Base-by-base conservation (phyloP, 768 basidiomycete species). In the Sarcodon aspratus region DNA sequence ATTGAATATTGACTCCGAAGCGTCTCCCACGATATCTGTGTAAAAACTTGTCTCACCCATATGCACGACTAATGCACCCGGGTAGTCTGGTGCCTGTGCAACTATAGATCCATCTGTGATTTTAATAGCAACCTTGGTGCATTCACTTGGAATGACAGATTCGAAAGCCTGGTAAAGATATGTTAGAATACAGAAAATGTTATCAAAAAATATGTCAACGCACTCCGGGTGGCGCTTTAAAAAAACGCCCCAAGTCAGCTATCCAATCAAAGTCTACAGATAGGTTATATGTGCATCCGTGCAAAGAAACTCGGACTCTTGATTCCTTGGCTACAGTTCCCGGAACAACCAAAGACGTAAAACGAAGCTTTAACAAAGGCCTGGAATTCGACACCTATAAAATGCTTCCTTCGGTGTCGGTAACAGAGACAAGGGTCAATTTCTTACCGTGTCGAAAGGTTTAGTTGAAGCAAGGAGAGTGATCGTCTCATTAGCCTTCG, bases 201-300 rank as follows among this genome's bases (percentile, higher is more conserved):
- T n/a, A 15, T 6, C 8, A 8, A 42, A 27, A 27, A 27, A 3
- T 40, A 47, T 36, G 27, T 33, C 46, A 9, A 72, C 85, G 52
- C 64, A 93, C 95, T 17, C 88, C 93, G 43, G 89, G 85, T 4
- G 96, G 96, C 27, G 91, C 79, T 61, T 89, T 90, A 13, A 70
- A 67, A 57, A 92, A 94, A 1, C 50, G 46, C 2, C 61, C 63
- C 2, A 98, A 54, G 52, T 91, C 85, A 6, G 66, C 57, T 8
- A 77, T 61, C 78, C 84, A 88, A 3, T 62, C 57, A 35, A 83
- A 53, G 55, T 92, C 79, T 5, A 87, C 74, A 21, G 72, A 72
- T 3, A 82, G 54, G 49, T 74, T 76, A 54, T 74, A 75, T 0
- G 79, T 85, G 51, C 87, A 76, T 15, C 80, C 81, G 50, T 69